Base-by-base conservation (phyloP, 176 grass and related monocot species). In the Aegilops tauschii region DNA sequence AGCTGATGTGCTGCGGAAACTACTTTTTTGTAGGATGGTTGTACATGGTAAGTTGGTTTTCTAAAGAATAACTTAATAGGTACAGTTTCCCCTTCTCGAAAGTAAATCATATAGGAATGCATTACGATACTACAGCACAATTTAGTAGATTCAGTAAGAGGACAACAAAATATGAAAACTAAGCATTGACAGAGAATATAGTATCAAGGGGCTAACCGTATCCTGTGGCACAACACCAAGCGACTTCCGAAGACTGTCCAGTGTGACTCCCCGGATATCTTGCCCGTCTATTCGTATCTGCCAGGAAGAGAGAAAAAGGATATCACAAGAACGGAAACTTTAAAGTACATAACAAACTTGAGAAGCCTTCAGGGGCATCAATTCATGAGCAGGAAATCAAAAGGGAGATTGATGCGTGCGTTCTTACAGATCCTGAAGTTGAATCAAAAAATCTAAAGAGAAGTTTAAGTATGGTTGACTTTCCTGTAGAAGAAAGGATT, bases 151-250 rank as follows among this genome's bases (percentile, higher is more conserved):
- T 40, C 69, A 16, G 9, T 29, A 49, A 63, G 25, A 85, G 59
- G 59, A 35, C 2, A 64, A 32, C 1, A 65, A 85, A 74, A 6
- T 73, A 45, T 8, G 28, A 31, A 37, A 37, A 37, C 36, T 37
- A 47, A 81, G 16, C 17, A 14, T 61, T 40, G 23, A 78, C 50
- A 77, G 80, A 32, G 39, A 44, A 50, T 63, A 76, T 9, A 84
- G 61, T 68, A 86, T 62, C 27, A 61, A 30, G 77, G 37, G 69
- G 84, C 76, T 88, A 81, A 96, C 97, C 12, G 97, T 99, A 86
- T 96, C 97, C 82, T 99, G 97, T 31, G 97, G 97, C 71, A 99
- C 97, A 85, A 99, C 97, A 91, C 97, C 97, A 69, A 99, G 85
- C 69, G 89, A 85, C 79, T 94, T 93, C 59, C 90, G 88, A 79